Evolutionary conservation across 768 basidiomycete genomes (phyloP).

Genomic region (Pleurotus ostreatus): DNA sequence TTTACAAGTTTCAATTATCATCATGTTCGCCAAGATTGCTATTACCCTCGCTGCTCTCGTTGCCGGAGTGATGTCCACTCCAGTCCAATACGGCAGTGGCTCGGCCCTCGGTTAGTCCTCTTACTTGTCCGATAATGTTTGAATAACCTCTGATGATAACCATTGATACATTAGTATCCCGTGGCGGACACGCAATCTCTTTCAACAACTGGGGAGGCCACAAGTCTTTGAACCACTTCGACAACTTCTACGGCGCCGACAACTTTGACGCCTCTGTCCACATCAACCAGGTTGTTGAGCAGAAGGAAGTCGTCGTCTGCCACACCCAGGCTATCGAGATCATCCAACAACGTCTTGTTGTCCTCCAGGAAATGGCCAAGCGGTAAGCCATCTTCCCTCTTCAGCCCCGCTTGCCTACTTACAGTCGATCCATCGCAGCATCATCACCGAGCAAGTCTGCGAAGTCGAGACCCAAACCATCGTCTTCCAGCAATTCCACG

Average conservation of each 20-base stretch:
- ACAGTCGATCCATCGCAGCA: slow-evolving; percentile 11
- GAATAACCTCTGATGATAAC: too few species aligned
- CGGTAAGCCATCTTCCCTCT: slow-evolving; percentile 12
- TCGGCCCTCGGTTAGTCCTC: slow-evolving; percentile 1
- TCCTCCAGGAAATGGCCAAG: slow-evolving; percentile 33
- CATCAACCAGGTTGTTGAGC: slow-evolving; percentile 21
- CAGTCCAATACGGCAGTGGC: slow-evolving; percentile 6
- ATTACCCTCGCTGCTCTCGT: slow-evolving; percentile 6
- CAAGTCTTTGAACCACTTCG: slow-evolving; percentile 26
- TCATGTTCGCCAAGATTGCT: slow-evolving; percentile 8
- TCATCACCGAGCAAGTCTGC: slow-evolving; percentile 28
- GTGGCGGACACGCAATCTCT: slow-evolving; percentile 12
- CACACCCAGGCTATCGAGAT: slow-evolving; percentile 23
- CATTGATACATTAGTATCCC: neutral
- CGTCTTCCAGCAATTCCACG: slow-evolving; percentile 30
- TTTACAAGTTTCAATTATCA: neutral
- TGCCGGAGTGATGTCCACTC: slow-evolving; percentile 8
- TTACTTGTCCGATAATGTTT: neutral
- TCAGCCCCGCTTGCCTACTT: neutral
- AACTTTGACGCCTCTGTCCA: slow-evolving; percentile 28
- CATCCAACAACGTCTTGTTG: slow-evolving; percentile 29
- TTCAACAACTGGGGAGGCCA: slow-evolving; percentile 34
- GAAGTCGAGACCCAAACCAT: slow-evolving; percentile 33
- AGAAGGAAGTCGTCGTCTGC: slow-evolving; percentile 23
- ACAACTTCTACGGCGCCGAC: slow-evolving; percentile 33